phyloP scores from a whole-genome alignment of 768 basidiomycete species.

The Amanita fuliginea region DNA sequence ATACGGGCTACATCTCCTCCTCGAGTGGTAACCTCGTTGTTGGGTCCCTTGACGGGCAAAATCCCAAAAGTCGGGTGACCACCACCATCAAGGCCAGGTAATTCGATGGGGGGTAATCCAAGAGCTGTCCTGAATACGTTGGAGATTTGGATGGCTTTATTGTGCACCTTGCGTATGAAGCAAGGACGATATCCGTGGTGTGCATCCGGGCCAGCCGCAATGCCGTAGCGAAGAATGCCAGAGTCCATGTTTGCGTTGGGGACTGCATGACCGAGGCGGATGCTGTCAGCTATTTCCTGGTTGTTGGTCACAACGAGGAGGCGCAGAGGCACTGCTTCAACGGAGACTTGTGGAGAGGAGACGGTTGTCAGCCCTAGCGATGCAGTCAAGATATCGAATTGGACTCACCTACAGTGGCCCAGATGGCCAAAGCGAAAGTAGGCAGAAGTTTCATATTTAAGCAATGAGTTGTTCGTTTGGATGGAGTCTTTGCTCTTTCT shows the following conservation, averaged over 20 bases:
- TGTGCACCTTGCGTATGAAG: constrained; percentile 17
- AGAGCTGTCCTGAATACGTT: constrained; percentile 46
- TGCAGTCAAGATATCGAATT: not conserved
- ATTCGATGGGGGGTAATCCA: constrained; percentile 39
- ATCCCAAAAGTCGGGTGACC: constrained; percentile 5
- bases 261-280: constrained; percentile 27
- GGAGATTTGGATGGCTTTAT: constrained; percentile 40
- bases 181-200: not conserved
- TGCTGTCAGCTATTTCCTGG: constrained; percentile 13
- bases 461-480: not conserved
- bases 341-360: not conserved
- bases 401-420: constrained; percentile 2
- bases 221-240: constrained; percentile 9
- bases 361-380: not conserved
- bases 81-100: constrained; percentile 2
- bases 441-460: not conserved
- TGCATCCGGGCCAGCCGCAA: not conserved
- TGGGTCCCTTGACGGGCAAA: constrained; percentile 1
- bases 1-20: not conserved
- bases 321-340: constrained; percentile 3
- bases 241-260: constrained; percentile 19
- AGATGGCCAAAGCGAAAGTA: not conserved
- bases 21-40: not conserved
- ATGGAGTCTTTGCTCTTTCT: too few species aligned
- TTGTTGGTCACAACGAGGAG: constrained; percentile 12